These are phyloP conservation scores for Fusarium palustre DNA, from an alignment of 2,329 filamentous ascomycete species.

Conservation along the genomic window DNA sequence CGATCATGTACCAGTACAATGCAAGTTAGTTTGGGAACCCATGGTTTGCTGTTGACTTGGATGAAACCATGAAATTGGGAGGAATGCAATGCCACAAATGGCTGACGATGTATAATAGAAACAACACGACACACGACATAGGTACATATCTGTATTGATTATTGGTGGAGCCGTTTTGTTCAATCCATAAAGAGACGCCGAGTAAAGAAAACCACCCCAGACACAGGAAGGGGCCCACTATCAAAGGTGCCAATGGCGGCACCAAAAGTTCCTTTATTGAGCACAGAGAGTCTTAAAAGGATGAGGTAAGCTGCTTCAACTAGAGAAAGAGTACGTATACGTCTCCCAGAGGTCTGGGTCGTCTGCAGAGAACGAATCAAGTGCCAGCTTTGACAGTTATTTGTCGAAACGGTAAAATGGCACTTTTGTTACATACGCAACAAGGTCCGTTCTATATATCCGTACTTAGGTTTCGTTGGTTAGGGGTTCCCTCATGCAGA, in stretches of 20 bases:
- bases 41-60: slow-evolving; percentile 6
- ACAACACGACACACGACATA: slow-evolving; percentile 4
- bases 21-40: not conserved
- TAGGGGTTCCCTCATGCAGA: not conserved
- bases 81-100: slow-evolving; percentile 5
- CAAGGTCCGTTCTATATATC: slow-evolving; percentile 11
- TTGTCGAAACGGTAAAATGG: slow-evolving; percentile 11
- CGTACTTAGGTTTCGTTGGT: slow-evolving; percentile 6
- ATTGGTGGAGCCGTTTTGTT: slow-evolving; percentile 16
- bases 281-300: not conserved
- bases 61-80: slow-evolving; percentile 14
- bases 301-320: slow-evolving; percentile 27
- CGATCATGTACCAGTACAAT: not conserved
- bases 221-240: slow-evolving; percentile 38
- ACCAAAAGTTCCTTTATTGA: slow-evolving; percentile 47
- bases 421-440: slow-evolving; percentile 26
- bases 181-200: slow-evolving; percentile 24
- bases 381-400: not conserved
- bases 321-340: slow-evolving; percentile 15
- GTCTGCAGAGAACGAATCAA: slow-evolving; percentile 27
- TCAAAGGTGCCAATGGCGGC: slow-evolving; percentile 47
- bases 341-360: slow-evolving; percentile 34
- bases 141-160: not conserved
- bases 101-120: slow-evolving; percentile 24
- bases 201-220: slow-evolving; percentile 25